A percentile compares a stretch with the other conserved stretches of the same genome.
These are phyloP conservation scores for Vaccinium myrtillus DNA, from an alignment of 148 eudicot genomes.

Conservation along the genomic window DNA sequence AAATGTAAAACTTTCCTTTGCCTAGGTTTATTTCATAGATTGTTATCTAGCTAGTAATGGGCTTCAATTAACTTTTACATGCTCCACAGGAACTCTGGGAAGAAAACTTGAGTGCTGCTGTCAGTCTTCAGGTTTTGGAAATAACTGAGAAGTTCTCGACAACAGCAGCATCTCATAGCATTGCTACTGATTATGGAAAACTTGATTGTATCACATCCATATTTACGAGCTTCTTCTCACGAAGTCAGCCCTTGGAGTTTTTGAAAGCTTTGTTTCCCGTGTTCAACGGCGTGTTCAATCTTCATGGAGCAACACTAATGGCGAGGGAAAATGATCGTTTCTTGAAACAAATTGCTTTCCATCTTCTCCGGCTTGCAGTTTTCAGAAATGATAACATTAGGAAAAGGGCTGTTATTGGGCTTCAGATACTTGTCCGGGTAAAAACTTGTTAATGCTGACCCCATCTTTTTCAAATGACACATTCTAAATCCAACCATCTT, in stretches of 20 bases:
- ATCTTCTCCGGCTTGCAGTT: slow-evolving; percentile 96
- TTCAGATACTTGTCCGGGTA: slow-evolving; percentile 98
- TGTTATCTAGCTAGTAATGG: not conserved
- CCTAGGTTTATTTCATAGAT: not conserved
- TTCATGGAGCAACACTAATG: slow-evolving; percentile 90
- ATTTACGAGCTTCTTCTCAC: slow-evolving; percentile 82
- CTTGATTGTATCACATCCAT: slow-evolving; percentile 96
- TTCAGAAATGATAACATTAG: slow-evolving; percentile 86
- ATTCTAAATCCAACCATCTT: slow-evolving; percentile 7
- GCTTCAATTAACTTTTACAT: slow-evolving; percentile 2
- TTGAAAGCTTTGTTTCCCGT: slow-evolving; percentile 91
- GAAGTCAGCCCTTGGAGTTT: slow-evolving; percentile 79
- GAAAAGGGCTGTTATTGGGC: slow-evolving; percentile 84
- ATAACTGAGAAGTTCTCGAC: slow-evolving; percentile 81
- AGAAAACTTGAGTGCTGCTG: slow-evolving; percentile 95
- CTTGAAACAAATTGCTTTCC: slow-evolving; percentile 95
- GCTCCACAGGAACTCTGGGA: slow-evolving; percentile 95
- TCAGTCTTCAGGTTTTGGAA: slow-evolving; percentile 92
- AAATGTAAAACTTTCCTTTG: not conserved
- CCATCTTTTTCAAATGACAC: not conserved
- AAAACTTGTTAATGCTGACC: slow-evolving; percentile 12
- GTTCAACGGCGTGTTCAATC: slow-evolving; percentile 69
- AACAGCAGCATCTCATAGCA: slow-evolving; percentile 71
- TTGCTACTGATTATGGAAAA: slow-evolving; percentile 96
- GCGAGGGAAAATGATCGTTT: slow-evolving; percentile 98